Evolutionary conservation across 192 early-diverging fungal genomes (phyloP), one percentile per base, ranked within the genome.

Genomic region (Umbelopsis vinacea): DNA sequence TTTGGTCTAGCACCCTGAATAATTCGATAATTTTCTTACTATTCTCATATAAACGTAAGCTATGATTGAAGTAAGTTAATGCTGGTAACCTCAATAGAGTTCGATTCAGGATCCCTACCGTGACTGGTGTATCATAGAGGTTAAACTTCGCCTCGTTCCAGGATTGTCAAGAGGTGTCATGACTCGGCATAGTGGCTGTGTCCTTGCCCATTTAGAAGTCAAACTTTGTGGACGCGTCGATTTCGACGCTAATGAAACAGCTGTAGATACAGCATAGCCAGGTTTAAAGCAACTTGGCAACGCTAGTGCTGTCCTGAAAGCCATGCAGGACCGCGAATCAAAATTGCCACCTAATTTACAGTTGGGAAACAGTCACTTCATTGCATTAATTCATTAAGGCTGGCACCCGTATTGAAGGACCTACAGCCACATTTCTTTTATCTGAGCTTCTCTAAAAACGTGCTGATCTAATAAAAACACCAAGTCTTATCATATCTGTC

Each of bases 91-190:
- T 43, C 40, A 11, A 11, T 43, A 11, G 11, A 7, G 40, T 43
- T 43, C 40, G 40, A 6, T 43, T 43, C 40, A 19, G 19, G 48
- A 50, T n/a, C 19, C 48, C 15, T 50, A 50, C 48, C 48, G 48
- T 50, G n/a, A 50, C 48, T 21, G 48, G 17, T 19, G 48, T 50
- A 21, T 17, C 48, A 50, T 17, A 17, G n/a, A 17, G 19, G 48
- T 50, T 2, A 50, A 15, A 15, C 48, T 50, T 21, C 48, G 15
- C n/a, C 48, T 50, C 19, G 48, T 50, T 8, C 48, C 48, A 50
- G 48, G n/a, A 50, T 3, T 50, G 48, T 50, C n/a, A 50, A 50
- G n/a, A n/a, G 48, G 48, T 50, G 48, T 15, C n/a, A 50, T 50
- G 48, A 17, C 9, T 17, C n/a, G 15, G 14, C 48, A 21, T 17